Evolutionary conservation across 768 basidiomycete species (phyloP), one percentile per base, ranked within the genome.

Genomic region (Xerocomus potaroensis): DNA sequence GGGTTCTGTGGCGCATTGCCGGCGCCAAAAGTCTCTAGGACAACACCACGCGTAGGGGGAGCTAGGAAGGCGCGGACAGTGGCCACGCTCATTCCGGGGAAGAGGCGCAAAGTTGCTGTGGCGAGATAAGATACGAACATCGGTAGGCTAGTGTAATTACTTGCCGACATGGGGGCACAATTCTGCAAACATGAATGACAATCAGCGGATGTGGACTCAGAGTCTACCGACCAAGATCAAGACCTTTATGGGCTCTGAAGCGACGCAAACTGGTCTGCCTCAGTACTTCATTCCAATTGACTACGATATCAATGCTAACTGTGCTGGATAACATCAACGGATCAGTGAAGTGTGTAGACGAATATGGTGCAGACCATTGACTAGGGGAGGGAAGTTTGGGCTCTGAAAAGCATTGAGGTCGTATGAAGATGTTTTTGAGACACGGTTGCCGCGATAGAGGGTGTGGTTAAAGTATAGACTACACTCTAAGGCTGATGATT

Each of bases 381-480:
- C 88, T 0, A 92, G 69, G 5, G 91, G 81, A 6, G 81, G 71
- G 55, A 91, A 89, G 60, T 93, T 91, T 3, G 89, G 90, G 60
- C 89, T 91, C 40, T 77, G 71, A 64, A 93, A 94, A 0, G 91
- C 91, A 56, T 80, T 81, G 27, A 94, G 70, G 56, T 91, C 88
- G 55, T 83, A 85, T 18, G 87, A 89, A 7, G 90, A 92, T 53
- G 74, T 69, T 58, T 93, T 91, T 8, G 83, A 85, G 5, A 88
- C 87, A 53, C 90, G 76, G 61, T 90, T 91, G 7, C 90, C 94
- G 42, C 94, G 78, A 61, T 81, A 91, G 4, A 95, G 77, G 0
- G 81, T 84, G 58, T 93, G 88, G 57, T 94, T 91, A 71, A 96
- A 97, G 70, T 84, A 95, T 22, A 96, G 62, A 56, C 84, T 83